Evolutionary conservation across 2,329 filamentous ascomycete species (phyloP), one percentile per base, ranked within the genome.

Genomic region (Hypoxylon sp.): DNA sequence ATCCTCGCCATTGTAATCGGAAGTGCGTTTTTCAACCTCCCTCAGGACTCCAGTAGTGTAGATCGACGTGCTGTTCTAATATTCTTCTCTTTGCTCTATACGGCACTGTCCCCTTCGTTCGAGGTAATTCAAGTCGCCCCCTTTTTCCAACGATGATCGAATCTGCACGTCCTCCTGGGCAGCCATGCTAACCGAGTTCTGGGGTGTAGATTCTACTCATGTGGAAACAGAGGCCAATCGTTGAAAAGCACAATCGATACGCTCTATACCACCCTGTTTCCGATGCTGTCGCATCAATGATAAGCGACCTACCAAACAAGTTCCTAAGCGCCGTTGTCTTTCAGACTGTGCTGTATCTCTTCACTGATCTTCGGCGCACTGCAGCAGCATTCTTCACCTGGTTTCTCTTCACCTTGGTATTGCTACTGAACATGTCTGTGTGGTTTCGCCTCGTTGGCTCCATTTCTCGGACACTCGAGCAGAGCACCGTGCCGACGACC

Each of bases 251-350:
- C 74, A 82, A 86, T 64, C 89, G 91, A 60, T 97, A 97, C 77
- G 93, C 93, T 13, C 85, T 97, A 17, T 97, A 97, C 75, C 94
- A 97, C 75, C 93, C 94, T 0, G 93, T 91, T 11, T 90, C 93
- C 13, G 93, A 97, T 84, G 91, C 93, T 11, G 85, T 93, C 61
- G 90, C 92, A 0, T 95, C 92, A 2, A 95, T 97, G 89, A 80
- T 97, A 32, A 91, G 88, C 68, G 94, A 97, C 73, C 80, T 97
- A 79, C 94, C 94, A 0, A 92, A 92, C 79, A 97, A 95, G 79
- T 85, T 95, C 65, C 14, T n/a, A 5, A 80, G 87, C 2, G 96
- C 36, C 5, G 36, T 38, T 4, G 36, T 38, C 13, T 38, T 96
- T 83, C 95, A 97, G 75, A 57, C 94, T 43, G 85, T 88, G 0